These are phyloP conservation scores for Candida hispaniensis DNA, from an alignment of 805 yeast genomes.

Conservation along the genomic window DNA sequence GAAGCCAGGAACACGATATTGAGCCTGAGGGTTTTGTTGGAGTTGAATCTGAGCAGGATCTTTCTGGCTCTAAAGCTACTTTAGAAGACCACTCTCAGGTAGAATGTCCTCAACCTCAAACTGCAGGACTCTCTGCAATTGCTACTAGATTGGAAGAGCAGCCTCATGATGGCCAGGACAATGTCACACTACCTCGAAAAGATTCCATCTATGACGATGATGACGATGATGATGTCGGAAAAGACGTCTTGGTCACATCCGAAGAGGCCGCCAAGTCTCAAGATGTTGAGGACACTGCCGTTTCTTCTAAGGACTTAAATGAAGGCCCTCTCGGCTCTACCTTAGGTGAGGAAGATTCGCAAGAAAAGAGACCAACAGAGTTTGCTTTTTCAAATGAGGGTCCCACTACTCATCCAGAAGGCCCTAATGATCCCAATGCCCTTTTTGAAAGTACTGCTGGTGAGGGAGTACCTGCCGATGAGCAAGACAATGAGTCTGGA, in stretches of 20 bases:
- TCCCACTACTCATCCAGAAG: too few relatives aligned
- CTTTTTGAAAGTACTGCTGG: constrained; percentile 1
- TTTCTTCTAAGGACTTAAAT: constrained; percentile 1
- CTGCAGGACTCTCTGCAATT: too few relatives aligned
- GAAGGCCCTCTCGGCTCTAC: constrained; percentile 1
- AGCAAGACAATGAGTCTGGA: constrained; percentile 16
- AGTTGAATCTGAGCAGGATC: too few relatives aligned
- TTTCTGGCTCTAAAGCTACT: too few relatives aligned
- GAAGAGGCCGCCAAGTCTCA: not conserved
- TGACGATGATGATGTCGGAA: constrained; percentile 3
- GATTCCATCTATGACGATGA: constrained; percentile 1
- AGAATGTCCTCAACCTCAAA: too few relatives aligned
- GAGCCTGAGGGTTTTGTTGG: too few relatives aligned
- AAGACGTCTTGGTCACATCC: not conserved
- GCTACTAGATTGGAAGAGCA: constrained; percentile 18
- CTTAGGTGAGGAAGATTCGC: constrained; percentile 1
- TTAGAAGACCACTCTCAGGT: too few relatives aligned
- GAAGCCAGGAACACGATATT: constrained; percentile 10
- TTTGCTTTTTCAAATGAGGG: too few relatives aligned
- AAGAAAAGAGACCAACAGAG: constrained; percentile 14
- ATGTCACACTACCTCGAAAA: not conserved
- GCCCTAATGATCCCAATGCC: constrained; percentile 2
- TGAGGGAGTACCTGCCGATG: constrained; percentile 2
- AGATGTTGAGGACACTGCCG: not conserved
- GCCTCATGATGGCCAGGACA: constrained; percentile 10